Base-by-base conservation (phyloP, 345 rosid species). In the Eucalyptus fibrosa region DNA sequence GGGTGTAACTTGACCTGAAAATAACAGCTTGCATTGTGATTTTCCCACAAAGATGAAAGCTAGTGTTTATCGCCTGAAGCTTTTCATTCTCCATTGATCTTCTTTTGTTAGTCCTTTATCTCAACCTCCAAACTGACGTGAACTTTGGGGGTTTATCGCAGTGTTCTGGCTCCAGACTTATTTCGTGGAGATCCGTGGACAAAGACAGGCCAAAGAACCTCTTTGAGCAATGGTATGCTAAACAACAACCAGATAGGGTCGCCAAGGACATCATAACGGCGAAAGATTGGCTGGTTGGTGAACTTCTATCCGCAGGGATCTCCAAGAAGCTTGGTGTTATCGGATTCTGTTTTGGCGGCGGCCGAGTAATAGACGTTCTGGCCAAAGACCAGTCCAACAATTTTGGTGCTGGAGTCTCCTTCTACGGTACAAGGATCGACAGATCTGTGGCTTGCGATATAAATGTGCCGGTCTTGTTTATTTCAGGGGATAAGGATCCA, bases 261-360 rank as follows among this genome's bases (percentile, higher is more conserved):
- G 91, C 89, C 60, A 91, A 92, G 86, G 99, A 96, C 89, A 95
- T 93, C 32, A 89, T 88, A 12, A 81, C 90, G 14, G 89, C 97
- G 44, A 90, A 95, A 12, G 92, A 95, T 92, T 96, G 99, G 98
- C 92, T 96, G 96, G 95, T 93, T 3, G 96, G 95, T 60, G 98
- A 97, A 88, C 95, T 96, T 82, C 85, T 91, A 81, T 97, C 98
- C 3, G 97, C 98, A 10, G 98, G 97, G 37, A 92, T 95, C 90
- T 94, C 97, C 16, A 96, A 95, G 93, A 97, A 97, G 94, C 94
- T 96, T 44, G 99, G 96, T 44, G 37, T 95, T 24, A 93, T 96
- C 67, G 99, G 99, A 23, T 96, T 96, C 85, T 97, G 99, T 87
- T 96, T 90, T n/a, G 99, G 98, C 11, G 99, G 97, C 30, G 99